phyloP scores from a whole-genome alignment of 2,329 filamentous ascomycete species.

The Sporothrix mexicana region DNA sequence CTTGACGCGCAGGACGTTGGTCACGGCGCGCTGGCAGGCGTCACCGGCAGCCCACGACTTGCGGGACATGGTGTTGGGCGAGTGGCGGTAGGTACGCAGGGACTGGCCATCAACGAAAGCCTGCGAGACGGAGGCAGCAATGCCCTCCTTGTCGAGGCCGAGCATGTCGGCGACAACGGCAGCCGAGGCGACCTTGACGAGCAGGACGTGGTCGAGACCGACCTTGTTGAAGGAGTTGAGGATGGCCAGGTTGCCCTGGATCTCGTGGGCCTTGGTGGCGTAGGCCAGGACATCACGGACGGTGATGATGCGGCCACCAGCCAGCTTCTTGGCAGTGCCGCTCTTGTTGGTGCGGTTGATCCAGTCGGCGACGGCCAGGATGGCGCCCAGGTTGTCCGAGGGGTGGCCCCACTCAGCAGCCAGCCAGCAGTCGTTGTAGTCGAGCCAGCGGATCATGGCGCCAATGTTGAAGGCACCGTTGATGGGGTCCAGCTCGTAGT shows the following conservation, averaged over 20 bases:
- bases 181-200: conserved; percentile 96
- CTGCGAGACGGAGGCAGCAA: conserved; percentile 92
- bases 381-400: conserved; percentile 96
- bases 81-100: conserved; percentile 95
- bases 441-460: conserved; percentile 97
- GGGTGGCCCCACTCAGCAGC: conserved; percentile 99
- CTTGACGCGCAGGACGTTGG: conserved; percentile 86
- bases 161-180: conserved; percentile 96
- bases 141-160: conserved; percentile 86
- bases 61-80: conserved; percentile 98
- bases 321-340: conserved; percentile 53
- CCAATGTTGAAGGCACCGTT: conserved; percentile 99
- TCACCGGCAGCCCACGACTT: conserved; percentile 99
- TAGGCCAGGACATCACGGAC: conserved; percentile 90
- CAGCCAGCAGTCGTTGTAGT: conserved; percentile 97
- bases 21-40: conserved; percentile 93
- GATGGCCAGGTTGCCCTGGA: conserved; percentile 94
- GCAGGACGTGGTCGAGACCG: conserved; percentile 93
- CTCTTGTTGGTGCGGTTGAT: conserved; percentile 83
- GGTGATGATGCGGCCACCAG: conserved; percentile 86
- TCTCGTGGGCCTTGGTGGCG: conserved; percentile 99
- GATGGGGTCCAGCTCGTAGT: conserved; percentile 92
- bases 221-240: conserved; percentile 99
- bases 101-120: conserved; percentile 97
- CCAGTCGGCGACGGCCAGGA: conserved; percentile 97